Evolutionary conservation across 1,284 basidiomycete species (phyloP), one percentile per base, ranked within the genome.

Genomic region (Fomitopsis schrenkii): DNA sequence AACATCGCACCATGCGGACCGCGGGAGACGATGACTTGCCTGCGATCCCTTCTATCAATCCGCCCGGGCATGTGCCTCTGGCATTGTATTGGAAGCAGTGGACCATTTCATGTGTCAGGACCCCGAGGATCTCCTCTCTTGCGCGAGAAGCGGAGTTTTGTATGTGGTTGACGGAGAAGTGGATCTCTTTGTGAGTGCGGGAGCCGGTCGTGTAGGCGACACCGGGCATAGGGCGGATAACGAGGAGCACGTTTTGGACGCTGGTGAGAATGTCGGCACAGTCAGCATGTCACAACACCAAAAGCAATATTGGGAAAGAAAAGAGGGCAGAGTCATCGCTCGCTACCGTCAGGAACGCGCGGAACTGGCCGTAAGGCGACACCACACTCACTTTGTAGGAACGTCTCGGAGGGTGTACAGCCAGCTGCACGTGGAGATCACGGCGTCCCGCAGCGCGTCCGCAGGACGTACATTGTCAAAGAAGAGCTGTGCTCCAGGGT

Each of bases 31-130:
- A 59, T 22, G 46, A 62, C 78, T 54, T 62, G 88, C 89, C 89
- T 71, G 90, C 89, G 41, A 91, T 79, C 35, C 89, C 89, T 69
- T 91, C 90, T 64, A 89, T 83, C 57, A 91, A 72, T 1, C 89
- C 89, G 7, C 81, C 80, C 0, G 88, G 88, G 65, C 83, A 86
- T 38, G 80, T 82, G 28, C 77, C 83, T 53, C 75, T 71, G 2
- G 79, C 87, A 67, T 89, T 80, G 74, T 86, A 81, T 68, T 91
- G 89, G 71, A 80, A 91, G 70, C 90, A 91, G 67, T 91, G 90
- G 3, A 88, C 88, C 69, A 87, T 80, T 72, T 91, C 85, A 69
- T 87, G 85, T 53, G 78, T 71, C 5, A 91, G 76, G 2, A 91
- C 87, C 14, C 90, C 89, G 48, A 75, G 61, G 54, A 89, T 85